Percentiles rank a stretch among this genome's conserved stretches.
Conservation (phyloP, 208 protist genomes). For the Crithidia thermophila region DNA sequence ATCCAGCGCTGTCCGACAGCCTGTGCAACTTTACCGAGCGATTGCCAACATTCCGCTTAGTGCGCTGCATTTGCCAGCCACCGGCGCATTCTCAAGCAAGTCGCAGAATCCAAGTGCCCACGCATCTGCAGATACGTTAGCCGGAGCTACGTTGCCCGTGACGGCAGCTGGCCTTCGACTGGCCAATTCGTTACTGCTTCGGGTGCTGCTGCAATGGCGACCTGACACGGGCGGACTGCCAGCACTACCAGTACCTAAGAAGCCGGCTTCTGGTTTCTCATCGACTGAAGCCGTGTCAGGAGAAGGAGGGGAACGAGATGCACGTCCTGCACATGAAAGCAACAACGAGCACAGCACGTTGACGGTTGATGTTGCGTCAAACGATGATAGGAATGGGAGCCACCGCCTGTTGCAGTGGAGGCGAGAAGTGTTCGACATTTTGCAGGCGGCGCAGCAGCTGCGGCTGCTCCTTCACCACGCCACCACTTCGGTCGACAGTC, state of each 20-base stretch:
- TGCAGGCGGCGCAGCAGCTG: conserved; percentile 24
- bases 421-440: conserved; percentile 17
- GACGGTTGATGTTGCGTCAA: background rate
- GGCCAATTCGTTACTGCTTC: conserved; percentile 26
- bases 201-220: conserved; percentile 29
- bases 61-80: background rate
- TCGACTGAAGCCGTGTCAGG: too few species aligned
- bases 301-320: background rate
- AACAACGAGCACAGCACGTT: background rate
- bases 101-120: too few species aligned
- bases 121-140: too few species aligned
- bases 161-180: conserved; percentile 20
- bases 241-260: background rate
- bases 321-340: background rate
- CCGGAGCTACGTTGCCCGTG: background rate
- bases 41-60: conserved; percentile 45
- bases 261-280: background rate
- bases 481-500: background rate
- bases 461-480: background rate
- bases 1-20: conserved; percentile 4
- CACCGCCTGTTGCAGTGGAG: conserved; percentile 10
- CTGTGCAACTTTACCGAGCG: conserved; percentile 36
- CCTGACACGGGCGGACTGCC: background rate
- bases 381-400: too few species aligned
- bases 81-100: background rate